Evolutionary conservation across 495 filamentous ascomycete species (phyloP).

Genomic region (Sphaerosporella brunnea): DNA sequence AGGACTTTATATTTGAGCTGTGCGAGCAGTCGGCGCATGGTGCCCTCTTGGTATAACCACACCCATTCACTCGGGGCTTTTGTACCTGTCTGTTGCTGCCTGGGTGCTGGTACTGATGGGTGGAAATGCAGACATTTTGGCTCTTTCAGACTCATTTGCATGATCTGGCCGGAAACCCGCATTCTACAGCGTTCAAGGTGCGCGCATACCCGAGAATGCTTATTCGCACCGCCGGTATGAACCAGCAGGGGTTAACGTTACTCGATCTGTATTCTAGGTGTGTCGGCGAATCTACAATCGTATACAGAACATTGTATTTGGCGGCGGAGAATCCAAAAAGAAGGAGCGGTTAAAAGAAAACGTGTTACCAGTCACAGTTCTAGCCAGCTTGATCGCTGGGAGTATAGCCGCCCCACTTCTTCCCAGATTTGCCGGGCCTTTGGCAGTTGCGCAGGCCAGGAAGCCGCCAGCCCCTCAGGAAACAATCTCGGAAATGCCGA

Average conservation of each 20-base stretch:
- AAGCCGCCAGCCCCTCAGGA: conserved; percentile 45
- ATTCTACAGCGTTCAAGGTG: conserved; percentile 42
- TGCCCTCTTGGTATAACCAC: conserved; percentile 53
- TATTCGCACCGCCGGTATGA: background rate
- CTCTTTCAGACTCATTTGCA: conserved; percentile 65
- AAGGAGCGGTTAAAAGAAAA: conserved; percentile 57
- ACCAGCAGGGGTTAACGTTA: background rate
- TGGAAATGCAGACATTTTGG: conserved; percentile 57
- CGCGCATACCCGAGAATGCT: conserved; percentile 1
- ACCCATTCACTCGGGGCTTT: no score
- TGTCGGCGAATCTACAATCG: conserved; percentile 62
- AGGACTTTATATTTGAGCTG: conserved; percentile 62
- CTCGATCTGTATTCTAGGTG: background rate
- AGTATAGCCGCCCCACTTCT: conserved; percentile 36
- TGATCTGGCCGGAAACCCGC: conserved; percentile 50
- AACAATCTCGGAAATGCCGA: conserved; percentile 29
- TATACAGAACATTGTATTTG: conserved; percentile 63
- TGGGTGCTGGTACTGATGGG: background rate
- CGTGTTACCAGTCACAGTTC: conserved; percentile 49
- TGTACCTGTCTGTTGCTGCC: no score
- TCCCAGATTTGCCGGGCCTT: conserved; percentile 40
- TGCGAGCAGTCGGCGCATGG: conserved; percentile 66
- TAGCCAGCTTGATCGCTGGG: conserved; percentile 52
- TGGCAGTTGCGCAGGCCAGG: conserved; percentile 55
- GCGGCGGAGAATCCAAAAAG: conserved; percentile 41